Evolutionary conservation across 352 stramenopile species (phyloP).

Genomic region (Phytopythium litorale): DNA sequence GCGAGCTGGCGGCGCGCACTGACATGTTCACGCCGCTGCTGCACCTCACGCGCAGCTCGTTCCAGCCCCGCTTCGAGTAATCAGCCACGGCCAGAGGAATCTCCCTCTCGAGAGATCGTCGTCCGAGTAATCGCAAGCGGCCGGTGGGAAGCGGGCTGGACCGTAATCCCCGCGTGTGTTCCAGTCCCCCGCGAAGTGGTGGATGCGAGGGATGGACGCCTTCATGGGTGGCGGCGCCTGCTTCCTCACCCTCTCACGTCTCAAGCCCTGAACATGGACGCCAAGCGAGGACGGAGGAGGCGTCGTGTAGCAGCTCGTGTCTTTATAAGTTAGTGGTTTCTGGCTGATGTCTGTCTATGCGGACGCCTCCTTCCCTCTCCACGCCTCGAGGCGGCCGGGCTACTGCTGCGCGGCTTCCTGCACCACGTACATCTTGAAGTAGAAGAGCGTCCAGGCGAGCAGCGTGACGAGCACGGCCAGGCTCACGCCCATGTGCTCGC

Average conservation of each 20-base stretch:
- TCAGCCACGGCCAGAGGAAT: not conserved
- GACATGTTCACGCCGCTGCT: slow-evolving; percentile 75
- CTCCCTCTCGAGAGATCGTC: not conserved
- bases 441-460: slow-evolving; percentile 36
- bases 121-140: not conserved
- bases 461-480: slow-evolving; percentile 21
- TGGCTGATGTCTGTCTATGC: not conserved
- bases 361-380: not conserved
- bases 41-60: slow-evolving; percentile 60
- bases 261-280: not conserved
- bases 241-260: not conserved
- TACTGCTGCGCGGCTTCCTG: slow-evolving; percentile 4
- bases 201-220: not conserved
- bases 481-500: slow-evolving; percentile 5
- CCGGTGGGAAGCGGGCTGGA: not conserved
- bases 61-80: slow-evolving; percentile 34
- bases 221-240: not conserved
- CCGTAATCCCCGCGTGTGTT: not conserved
- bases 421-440: slow-evolving; percentile 18
- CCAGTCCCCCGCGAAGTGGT: not conserved
- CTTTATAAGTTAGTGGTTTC: not conserved
- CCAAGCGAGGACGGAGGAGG: not conserved
- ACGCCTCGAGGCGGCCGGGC: not conserved
- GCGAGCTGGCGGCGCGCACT: slow-evolving; percentile 40
- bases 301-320: not conserved